phyloP scores from a whole-genome alignment of 2,329 filamentous ascomycete species.

The Calonectria naviculata region DNA sequence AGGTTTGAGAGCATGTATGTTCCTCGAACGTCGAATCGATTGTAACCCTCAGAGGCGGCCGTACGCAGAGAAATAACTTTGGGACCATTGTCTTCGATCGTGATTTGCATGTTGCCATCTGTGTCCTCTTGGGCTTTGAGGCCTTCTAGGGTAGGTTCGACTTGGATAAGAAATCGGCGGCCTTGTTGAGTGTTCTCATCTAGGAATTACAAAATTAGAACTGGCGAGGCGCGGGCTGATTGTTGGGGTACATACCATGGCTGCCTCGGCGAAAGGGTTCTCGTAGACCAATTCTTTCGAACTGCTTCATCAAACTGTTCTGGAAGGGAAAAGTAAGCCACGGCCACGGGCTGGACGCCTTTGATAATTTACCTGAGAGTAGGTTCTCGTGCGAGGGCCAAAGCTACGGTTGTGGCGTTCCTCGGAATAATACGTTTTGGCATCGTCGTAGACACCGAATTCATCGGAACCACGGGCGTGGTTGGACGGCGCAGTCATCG shows the following conservation, averaged over 20 bases:
- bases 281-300: slow-evolving; percentile 62
- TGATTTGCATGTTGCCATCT: slow-evolving; percentile 95
- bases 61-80: slow-evolving; percentile 91
- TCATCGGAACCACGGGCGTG: slow-evolving; percentile 55
- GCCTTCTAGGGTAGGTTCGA: slow-evolving; percentile 83
- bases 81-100: slow-evolving; percentile 93
- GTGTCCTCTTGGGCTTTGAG: slow-evolving; percentile 90
- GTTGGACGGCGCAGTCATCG: slow-evolving; percentile 42
- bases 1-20: slow-evolving; percentile 98
- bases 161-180: slow-evolving; percentile 87
- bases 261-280: slow-evolving; percentile 69
- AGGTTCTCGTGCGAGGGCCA: slow-evolving; percentile 65
- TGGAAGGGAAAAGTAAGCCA: slow-evolving; percentile 47
- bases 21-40: slow-evolving; percentile 89
- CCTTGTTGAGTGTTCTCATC: slow-evolving; percentile 77
- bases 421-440: slow-evolving; percentile 68
- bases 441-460: slow-evolving; percentile 66
- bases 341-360: background rate
- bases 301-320: slow-evolving; percentile 65
- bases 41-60: slow-evolving; percentile 85
- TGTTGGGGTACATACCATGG: slow-evolving; percentile 57
- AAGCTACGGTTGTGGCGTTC: slow-evolving; percentile 63
- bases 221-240: background rate
- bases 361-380: slow-evolving; percentile 59
- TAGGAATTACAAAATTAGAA: slow-evolving; percentile 47